A percentile compares a stretch with the other conserved stretches of the same genome.
Evolutionary conservation across 2,329 filamentous ascomycete genomes (phyloP).

Genomic region (Akanthomyces muscarius): DNA sequence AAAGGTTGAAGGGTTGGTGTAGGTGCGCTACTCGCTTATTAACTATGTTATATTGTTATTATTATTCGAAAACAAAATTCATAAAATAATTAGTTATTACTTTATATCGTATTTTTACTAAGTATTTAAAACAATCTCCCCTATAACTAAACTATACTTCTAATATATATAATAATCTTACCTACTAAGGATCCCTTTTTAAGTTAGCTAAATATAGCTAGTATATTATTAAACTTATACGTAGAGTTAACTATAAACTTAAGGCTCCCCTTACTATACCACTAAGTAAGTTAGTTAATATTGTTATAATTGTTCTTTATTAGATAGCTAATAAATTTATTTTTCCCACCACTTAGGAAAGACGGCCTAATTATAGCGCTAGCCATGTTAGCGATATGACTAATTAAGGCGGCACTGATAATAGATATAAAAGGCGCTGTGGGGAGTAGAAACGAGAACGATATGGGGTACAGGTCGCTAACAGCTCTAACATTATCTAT

Average conservation of each 20-base stretch:
- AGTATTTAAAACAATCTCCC: neutral
- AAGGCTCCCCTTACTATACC: constrained; percentile 56
- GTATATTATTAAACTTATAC: constrained; percentile 53
- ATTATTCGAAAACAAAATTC: no score
- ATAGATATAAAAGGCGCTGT: constrained; percentile 49
- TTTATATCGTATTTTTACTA: neutral
- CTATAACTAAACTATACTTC: neutral
- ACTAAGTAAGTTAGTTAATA: constrained; percentile 46
- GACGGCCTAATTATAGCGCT: constrained; percentile 28
- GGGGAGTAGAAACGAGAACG: constrained; percentile 47
- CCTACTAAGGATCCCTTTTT: constrained; percentile 56
- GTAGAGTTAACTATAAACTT: constrained; percentile 51
- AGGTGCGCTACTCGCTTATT: no score
- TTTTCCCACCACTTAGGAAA: constrained; percentile 38
- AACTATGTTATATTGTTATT: no score
- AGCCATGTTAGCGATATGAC: constrained; percentile 24
- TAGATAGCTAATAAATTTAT: constrained; percentile 39
- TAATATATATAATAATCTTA: constrained; percentile 48
- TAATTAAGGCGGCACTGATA: constrained; percentile 36
- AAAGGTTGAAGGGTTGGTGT: no score
- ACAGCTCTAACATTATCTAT: constrained; percentile 48
- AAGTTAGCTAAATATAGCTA: constrained; percentile 54
- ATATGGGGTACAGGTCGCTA: constrained; percentile 45
- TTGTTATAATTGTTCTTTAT: constrained; percentile 41
- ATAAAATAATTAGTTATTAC: neutral